phyloP scores from a whole-genome alignment of 306 rosid genomes.

The Sechiopsis laciniata region DNA sequence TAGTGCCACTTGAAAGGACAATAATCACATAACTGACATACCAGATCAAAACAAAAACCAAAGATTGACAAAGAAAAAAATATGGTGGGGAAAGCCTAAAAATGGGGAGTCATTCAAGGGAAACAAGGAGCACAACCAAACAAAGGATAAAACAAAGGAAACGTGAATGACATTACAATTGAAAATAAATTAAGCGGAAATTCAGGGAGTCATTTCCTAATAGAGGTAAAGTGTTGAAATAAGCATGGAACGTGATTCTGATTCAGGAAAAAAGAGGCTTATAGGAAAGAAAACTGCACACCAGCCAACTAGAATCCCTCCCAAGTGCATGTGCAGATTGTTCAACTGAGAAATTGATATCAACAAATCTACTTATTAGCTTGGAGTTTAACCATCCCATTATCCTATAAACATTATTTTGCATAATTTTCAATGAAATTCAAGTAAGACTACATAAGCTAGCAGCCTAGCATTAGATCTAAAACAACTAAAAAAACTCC shows the following conservation, averaged over 20 bases:
- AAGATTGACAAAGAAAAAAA: background rate
- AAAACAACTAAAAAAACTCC: background rate
- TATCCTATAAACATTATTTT: background rate
- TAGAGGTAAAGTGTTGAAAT: background rate
- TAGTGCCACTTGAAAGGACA: no score
- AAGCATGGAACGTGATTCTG: background rate
- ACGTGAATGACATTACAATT: background rate
- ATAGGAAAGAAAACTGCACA: background rate
- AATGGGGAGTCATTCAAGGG: background rate
- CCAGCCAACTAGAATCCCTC: constrained; percentile 4
- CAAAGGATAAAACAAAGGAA: background rate
- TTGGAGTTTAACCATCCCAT: background rate
- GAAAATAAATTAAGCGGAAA: background rate
- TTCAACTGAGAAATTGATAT: background rate
- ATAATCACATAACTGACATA: background rate
- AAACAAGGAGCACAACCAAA: background rate
- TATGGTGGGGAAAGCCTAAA: background rate
- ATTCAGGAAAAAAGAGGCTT: background rate
- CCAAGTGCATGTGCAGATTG: background rate
- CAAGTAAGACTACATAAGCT: background rate
- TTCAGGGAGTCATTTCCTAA: background rate
- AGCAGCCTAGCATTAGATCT: background rate
- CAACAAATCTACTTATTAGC: background rate
- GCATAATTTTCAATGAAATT: background rate
- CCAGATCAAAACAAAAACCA: background rate